Evolutionary conservation across 2,329 filamentous ascomycete genomes (phyloP), one percentile per base, ranked within the genome.

Genomic region (Penicillium occitanis): DNA sequence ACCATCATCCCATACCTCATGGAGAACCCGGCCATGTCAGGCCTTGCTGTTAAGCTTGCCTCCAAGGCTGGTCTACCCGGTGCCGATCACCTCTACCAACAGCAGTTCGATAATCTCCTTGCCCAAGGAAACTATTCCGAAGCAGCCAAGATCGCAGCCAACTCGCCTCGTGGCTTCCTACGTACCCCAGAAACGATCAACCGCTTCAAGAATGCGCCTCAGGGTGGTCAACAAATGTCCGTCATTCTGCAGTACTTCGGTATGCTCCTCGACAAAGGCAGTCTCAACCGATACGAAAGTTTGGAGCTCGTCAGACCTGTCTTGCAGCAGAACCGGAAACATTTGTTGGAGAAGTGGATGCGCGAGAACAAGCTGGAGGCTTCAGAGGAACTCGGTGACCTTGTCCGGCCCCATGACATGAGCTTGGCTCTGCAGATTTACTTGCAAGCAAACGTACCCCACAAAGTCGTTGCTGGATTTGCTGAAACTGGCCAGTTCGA

Each of bases 191-290:
- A 97, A 75, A 99, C 95, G 6, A 98, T 99, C 76, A 93, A 97
- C 81, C 90, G 91, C 72, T 96, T 99, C 83, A 98, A 98, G 87
- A 88, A 87, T 65, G 85, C 96, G 17, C 66, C 92, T 14, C 87
- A 89, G 68, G 92, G 74, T 33, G 77, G 77, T 8, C 77, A 92
- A 53, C 91, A 96, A 77, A 92, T 99, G 81, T 96, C 95, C 1
- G 89, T 92, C 72, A 97, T 97, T 67, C 85, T 99, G 63, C 95
- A 98, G 77, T 99, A 99, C 81, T 99, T 99, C 72, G 95, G 95
- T 69, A 93, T 97, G 87, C 85, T 99, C 51, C 86, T 99, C 40
- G 96, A 99, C 78, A 97, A 99, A 86, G 94, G 95, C 66, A 87
- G 87, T 33, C 84, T 99, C 55, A 99, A 99, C 82, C 89, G 90